Percentiles rank a stretch among this genome's conserved stretches.
Evolutionary conservation across 345 rosid genomes (phyloP).

Genomic region (Luvunga scandens): DNA sequence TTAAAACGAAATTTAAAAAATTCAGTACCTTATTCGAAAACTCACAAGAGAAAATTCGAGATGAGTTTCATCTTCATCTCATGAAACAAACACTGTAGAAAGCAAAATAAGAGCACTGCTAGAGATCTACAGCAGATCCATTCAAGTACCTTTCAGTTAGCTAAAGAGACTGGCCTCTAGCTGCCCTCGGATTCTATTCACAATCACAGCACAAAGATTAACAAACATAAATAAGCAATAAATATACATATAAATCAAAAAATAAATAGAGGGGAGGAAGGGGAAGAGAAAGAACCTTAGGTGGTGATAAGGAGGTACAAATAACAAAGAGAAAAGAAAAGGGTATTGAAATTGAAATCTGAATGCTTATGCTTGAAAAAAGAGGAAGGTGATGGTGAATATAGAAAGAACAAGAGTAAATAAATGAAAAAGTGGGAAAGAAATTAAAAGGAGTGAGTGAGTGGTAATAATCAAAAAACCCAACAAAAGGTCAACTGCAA

Average conservation of each 20-base stretch:
- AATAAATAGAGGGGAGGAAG: neutral
- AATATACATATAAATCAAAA: neutral
- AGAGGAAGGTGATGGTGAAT: neutral
- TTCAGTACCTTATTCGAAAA: neutral
- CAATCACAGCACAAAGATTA: slow-evolving; percentile 19
- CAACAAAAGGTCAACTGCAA: slow-evolving; percentile 31
- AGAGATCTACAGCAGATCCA: slow-evolving; percentile 40
- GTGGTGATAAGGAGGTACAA: neutral
- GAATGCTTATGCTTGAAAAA: neutral
- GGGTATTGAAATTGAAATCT: slow-evolving; percentile 5
- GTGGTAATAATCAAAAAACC: slow-evolving; percentile 27
- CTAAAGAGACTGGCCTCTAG: neutral
- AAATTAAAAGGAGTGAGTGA: slow-evolving; percentile 12
- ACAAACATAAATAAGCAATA: neutral
- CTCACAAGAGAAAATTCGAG: slow-evolving; percentile 9
- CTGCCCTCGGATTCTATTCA: slow-evolving; percentile 12
- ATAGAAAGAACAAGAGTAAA: slow-evolving; percentile 4
- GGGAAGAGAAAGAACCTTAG: neutral
- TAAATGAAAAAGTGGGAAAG: neutral
- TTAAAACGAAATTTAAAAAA: neutral
- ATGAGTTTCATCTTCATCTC: slow-evolving; percentile 16
- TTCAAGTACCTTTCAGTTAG: slow-evolving; percentile 26
- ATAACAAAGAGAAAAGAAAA: neutral
- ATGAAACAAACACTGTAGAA: slow-evolving; percentile 12
- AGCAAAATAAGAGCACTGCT: slow-evolving; percentile 27